Base-by-base conservation (phyloP, 495 filamentous ascomycete genomes). In the Penicillium roqueforti region DNA sequence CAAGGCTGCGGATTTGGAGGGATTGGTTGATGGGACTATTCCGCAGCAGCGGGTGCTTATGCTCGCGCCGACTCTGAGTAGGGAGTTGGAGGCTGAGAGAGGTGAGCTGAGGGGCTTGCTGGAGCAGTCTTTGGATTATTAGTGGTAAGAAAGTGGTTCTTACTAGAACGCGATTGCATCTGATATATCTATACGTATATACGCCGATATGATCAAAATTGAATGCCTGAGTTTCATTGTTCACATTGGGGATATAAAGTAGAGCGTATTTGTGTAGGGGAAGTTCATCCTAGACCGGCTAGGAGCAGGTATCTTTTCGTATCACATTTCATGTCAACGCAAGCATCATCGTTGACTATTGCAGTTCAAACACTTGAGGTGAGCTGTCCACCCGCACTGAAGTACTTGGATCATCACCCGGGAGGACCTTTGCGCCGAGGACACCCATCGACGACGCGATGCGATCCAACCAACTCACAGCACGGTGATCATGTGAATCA, bases 21-120 rank as follows among this genome's bases (percentile, higher is more conserved):
- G 70, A 4, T 71, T 98, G 55, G 91, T 98, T 13, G 91, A 97
- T 67, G 95, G 93, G 1, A 97, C 93, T 22, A 82, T 98, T 42
- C 93, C 93, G 23, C 93, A 98, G 75, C 78, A 80, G 42, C 77
- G 93, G 42, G 93, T 98, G 43, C 65, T 97, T 57, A 92, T 91
- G 88, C 70, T 98, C 46, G 95, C 95, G 36, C 93, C 93, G 5
- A 88, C 80, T 43, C 69, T 97, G 59, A 84, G 81, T 43, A 82
- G 80, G 55, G 84, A 84, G 65, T 60, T 79, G 46, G 73, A 81
- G 58, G 78, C 78, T 6, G 79, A 87, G 62, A 82, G 85, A 67
- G 83, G 87, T 61, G 83, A 85, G 64, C 67, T 89, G 61, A 76
- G 75, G 54, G 70, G 68, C 7, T 63, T 90, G 53, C 79, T 88